Evolutionary conservation across 495 filamentous ascomycete species (phyloP).

Genomic region (Hyaloscypha hepaticicola): DNA sequence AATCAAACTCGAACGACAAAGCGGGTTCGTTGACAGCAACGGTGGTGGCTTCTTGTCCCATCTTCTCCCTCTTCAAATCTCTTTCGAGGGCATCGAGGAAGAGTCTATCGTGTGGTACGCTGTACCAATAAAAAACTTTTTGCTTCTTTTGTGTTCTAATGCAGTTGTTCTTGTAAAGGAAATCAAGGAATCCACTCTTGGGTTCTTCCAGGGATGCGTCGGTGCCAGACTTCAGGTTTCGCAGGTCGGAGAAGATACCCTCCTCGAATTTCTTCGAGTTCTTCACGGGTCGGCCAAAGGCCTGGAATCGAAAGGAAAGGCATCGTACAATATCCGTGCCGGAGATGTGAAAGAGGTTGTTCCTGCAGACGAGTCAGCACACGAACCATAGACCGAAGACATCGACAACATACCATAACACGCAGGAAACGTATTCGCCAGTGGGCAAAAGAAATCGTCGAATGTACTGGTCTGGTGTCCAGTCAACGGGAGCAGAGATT

Average conservation of each 20-base stretch:
- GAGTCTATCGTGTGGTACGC: slow-evolving; percentile 94
- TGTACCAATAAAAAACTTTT: slow-evolving; percentile 99
- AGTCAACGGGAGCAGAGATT: slow-evolving; percentile 97
- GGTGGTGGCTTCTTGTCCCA: slow-evolving; percentile 96
- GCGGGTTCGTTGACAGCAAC: slow-evolving; percentile 95
- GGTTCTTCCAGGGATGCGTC: slow-evolving; percentile 99
- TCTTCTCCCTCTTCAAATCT: slow-evolving; percentile 98
- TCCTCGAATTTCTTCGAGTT: slow-evolving; percentile 99
- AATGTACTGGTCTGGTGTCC: slow-evolving; percentile 95
- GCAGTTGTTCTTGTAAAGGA: slow-evolving; percentile 99
- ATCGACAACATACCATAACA: slow-evolving; percentile 71
- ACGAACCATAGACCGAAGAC: slow-evolving; percentile 5
- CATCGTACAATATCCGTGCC: slow-evolving; percentile 99
- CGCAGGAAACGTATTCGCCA: slow-evolving; percentile 97
- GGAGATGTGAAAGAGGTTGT: slow-evolving; percentile 98
- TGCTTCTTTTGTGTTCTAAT: slow-evolving; percentile 99
- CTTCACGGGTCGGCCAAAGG: slow-evolving; percentile 96
- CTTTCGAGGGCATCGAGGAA: slow-evolving; percentile 97
- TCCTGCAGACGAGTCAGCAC: slow-evolving; percentile 57
- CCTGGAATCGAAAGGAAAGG: slow-evolving; percentile 96
- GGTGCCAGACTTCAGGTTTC: slow-evolving; percentile 96
- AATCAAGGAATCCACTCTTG: slow-evolving; percentile 97
- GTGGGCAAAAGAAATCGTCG: slow-evolving; percentile 92
- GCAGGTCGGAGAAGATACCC: slow-evolving; percentile 97
- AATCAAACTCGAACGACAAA: slow-evolving; percentile 97